A percentile compares a stretch with the other conserved stretches of the same genome.
phyloP scores from a whole-genome alignment of 2,329 filamentous ascomycete species.

The Stromatinia cepivora region DNA sequence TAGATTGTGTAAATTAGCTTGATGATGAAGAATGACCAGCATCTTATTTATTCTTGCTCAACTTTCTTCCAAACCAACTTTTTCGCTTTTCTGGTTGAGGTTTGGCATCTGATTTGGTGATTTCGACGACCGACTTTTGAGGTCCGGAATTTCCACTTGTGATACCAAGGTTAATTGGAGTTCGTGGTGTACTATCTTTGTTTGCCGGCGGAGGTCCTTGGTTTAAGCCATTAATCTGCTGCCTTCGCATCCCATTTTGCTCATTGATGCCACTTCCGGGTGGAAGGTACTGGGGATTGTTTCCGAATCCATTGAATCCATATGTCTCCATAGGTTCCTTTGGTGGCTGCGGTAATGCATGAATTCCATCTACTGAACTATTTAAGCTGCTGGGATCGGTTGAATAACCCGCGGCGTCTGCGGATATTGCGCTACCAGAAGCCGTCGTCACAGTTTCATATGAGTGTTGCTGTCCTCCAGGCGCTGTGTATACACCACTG shows the following conservation, averaged over 20 bases:
- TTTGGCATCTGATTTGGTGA: conserved; percentile 16
- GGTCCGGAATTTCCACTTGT: conserved; percentile 29
- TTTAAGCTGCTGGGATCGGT: conserved; percentile 90
- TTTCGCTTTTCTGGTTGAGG: conserved; percentile 68
- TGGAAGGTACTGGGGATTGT: conserved; percentile 43
- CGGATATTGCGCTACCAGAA: conserved; percentile 67
- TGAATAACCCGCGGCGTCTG: conserved; percentile 74
- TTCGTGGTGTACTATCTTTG: conserved; percentile 32
- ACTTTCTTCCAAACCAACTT: conserved; percentile 84
- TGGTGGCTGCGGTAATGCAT: conserved; percentile 53
- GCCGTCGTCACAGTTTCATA: conserved; percentile 85
- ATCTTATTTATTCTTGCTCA: conserved; percentile 60
- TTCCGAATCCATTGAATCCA: conserved; percentile 54
- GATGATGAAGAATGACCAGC: conserved; percentile 1
- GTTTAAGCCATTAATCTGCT: conserved; percentile 30
- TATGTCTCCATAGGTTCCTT: conserved; percentile 63
- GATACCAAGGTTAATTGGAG: conserved; percentile 38
- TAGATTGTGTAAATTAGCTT: neutral
- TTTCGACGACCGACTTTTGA: conserved; percentile 3
- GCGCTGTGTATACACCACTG: conserved; percentile 36
- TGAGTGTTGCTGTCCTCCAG: conserved; percentile 48
- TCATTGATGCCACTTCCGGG: conserved; percentile 41
- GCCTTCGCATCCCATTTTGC: conserved; percentile 27
- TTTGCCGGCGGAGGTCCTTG: conserved; percentile 33
- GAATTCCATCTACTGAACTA: conserved; percentile 78